Conservation (phyloP, 2,329 filamentous ascomycete species). For the Phialemonium atrogriseum region DNA sequence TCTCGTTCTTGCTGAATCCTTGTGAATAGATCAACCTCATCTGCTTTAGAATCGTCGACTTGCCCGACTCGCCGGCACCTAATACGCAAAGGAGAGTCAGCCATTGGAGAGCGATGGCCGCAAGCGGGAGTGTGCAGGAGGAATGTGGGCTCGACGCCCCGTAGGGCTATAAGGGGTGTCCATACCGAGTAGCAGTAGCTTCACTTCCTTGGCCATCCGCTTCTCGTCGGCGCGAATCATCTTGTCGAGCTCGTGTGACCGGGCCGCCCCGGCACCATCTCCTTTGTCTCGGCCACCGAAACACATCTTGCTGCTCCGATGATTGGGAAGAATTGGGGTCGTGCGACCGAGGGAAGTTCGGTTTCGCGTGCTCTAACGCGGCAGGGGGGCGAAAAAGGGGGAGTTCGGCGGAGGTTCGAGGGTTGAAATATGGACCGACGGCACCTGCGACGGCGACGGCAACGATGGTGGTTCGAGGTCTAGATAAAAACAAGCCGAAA, state of each 20-base stretch:
- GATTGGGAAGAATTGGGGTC: slow-evolving; percentile 1
- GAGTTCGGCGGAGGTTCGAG: no score
- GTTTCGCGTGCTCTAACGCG: no score
- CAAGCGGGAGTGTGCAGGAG: neutral
- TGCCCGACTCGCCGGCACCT: slow-evolving; percentile 94
- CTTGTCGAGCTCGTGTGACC: slow-evolving; percentile 76
- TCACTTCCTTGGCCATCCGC: slow-evolving; percentile 77
- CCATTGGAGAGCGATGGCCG: neutral
- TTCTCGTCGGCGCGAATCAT: slow-evolving; percentile 82
- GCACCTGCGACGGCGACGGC: no score
- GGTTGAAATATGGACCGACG: no score
- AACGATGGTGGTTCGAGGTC: no score
- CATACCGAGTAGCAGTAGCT: slow-evolving; percentile 85
- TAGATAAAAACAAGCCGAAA: no score
- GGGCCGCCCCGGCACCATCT: slow-evolving; percentile 40
- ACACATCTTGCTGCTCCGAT: slow-evolving; percentile 45
- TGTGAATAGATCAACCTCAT: slow-evolving; percentile 97
- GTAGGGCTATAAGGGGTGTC: neutral
- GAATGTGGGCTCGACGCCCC: neutral
- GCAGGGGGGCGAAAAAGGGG: no score
- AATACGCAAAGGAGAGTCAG: slow-evolving; percentile 17
- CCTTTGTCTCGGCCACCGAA: slow-evolving; percentile 49
- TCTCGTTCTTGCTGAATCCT: slow-evolving; percentile 83
- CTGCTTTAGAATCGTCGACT: slow-evolving; percentile 96
- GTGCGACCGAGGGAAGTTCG: neutral